Percentiles rank a stretch among this genome's conserved stretches.
Evolutionary conservation across 495 filamentous ascomycete species (phyloP).

Genomic region (Cairneyella variabilis): DNA sequence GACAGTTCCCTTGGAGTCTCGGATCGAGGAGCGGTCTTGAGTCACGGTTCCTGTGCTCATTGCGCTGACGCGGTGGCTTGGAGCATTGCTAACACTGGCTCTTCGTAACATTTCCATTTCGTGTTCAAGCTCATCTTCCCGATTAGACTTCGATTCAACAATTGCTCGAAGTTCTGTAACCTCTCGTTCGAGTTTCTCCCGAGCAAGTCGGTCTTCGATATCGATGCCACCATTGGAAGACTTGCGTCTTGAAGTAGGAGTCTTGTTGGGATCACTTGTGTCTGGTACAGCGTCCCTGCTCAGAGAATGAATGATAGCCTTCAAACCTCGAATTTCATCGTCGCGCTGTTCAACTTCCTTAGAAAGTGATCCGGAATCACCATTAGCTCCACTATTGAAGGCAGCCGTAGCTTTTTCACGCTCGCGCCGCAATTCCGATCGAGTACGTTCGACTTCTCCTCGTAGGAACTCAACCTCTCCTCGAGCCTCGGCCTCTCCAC

Average conservation of each 20-base stretch:
- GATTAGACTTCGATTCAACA: conserved; percentile 63
- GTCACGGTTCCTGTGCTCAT: conserved; percentile 50
- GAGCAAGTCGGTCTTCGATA: conserved; percentile 48
- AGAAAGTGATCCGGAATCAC: conserved; percentile 30
- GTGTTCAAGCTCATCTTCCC: conserved; percentile 88
- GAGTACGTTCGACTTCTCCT: conserved; percentile 92
- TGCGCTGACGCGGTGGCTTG: conserved; percentile 41
- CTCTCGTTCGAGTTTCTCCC: conserved; percentile 70
- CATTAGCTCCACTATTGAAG: conserved; percentile 32
- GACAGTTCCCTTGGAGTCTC: conserved; percentile 57
- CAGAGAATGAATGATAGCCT: conserved; percentile 95
- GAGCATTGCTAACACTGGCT: conserved; percentile 26
- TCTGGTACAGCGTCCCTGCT: conserved; percentile 55
- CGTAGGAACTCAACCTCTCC: conserved; percentile 95
- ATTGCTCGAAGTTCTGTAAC: conserved; percentile 68
- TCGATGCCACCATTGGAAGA: conserved; percentile 44
- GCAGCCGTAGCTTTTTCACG: conserved; percentile 78
- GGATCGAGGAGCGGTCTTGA: conserved; percentile 44
- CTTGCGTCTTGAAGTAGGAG: conserved; percentile 36
- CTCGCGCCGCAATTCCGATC: conserved; percentile 83
- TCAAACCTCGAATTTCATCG: conserved; percentile 93
- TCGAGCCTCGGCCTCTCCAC: conserved; percentile 95
- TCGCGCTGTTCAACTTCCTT: conserved; percentile 91
- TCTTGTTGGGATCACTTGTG: conserved; percentile 32
- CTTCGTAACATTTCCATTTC: conserved; percentile 69